Evolutionary conservation across 108 stramenopile species (phyloP).

Genomic region (Nannochloropsis oceanica): DNA sequence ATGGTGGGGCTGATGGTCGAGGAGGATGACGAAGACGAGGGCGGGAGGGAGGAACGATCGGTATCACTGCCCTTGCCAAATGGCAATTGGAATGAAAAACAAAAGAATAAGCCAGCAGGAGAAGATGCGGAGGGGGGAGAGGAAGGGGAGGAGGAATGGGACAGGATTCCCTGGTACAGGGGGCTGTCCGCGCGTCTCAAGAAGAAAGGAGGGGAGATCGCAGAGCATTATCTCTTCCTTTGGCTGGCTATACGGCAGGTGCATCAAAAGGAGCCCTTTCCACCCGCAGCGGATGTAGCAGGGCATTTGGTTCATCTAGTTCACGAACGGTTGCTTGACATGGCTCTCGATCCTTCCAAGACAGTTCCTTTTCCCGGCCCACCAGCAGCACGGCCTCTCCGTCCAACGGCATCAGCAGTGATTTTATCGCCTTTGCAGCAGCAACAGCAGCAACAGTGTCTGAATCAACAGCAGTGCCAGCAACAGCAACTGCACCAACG

Average conservation of each 20-base stretch:
- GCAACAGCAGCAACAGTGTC: slow-evolving; percentile 8
- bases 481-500: neutral
- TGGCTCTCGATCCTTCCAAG: neutral
- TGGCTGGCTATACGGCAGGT: slow-evolving; percentile 53
- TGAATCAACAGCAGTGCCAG: neutral
- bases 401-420: neutral
- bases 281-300: slow-evolving; percentile 45
- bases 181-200: neutral
- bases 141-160: neutral
- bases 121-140: neutral
- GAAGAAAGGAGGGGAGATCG: slow-evolving; percentile 4
- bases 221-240: slow-evolving; percentile 12
- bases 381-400: neutral
- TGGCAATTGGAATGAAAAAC: neutral
- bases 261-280: slow-evolving; percentile 60
- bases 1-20: neutral
- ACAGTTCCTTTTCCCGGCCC: slow-evolving; percentile 14
- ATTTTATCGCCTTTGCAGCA: neutral
- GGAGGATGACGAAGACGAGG: neutral
- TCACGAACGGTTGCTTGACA: slow-evolving; percentile 44
- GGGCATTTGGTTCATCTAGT: slow-evolving; percentile 52
- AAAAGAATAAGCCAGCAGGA: neutral
- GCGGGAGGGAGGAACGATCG: neutral
- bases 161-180: neutral
- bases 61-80: neutral